These are phyloP conservation scores for Ophiocordyceps unilateralis DNA, from an alignment of 2,329 filamentous ascomycete genomes.

Conservation along the genomic window DNA sequence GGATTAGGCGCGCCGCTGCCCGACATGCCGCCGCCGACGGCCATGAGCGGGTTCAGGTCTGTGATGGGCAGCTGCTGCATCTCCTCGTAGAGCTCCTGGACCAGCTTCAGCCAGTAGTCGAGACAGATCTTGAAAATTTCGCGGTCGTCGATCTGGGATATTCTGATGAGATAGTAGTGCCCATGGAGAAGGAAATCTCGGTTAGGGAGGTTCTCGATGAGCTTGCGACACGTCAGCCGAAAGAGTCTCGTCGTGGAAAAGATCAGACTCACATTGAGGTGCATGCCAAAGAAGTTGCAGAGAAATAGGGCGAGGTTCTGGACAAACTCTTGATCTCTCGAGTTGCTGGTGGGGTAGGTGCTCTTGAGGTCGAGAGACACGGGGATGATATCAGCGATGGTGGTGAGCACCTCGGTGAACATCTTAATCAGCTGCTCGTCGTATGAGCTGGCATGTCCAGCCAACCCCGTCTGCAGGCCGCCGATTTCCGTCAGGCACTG, in stretches of 20 bases:
- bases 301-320: slow-evolving; percentile 92
- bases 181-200: slow-evolving; percentile 87
- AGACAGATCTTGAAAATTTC: slow-evolving; percentile 99
- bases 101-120: slow-evolving; percentile 97
- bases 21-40: slow-evolving; percentile 53
- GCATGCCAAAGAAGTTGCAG: slow-evolving; percentile 91
- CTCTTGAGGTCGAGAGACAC: slow-evolving; percentile 76
- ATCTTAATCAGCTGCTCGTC: slow-evolving; percentile 94
- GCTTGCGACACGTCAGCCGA: slow-evolving; percentile 29
- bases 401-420: slow-evolving; percentile 93
- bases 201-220: slow-evolving; percentile 93
- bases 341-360: slow-evolving; percentile 83
- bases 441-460: slow-evolving; percentile 52
- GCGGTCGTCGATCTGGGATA: slow-evolving; percentile 95
- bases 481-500: slow-evolving; percentile 97
- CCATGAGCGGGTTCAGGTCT: slow-evolving; percentile 78
- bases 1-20: slow-evolving; percentile 77
- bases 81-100: slow-evolving; percentile 95
- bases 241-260: slow-evolving; percentile 1
- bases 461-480: slow-evolving; percentile 67
- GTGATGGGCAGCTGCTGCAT: slow-evolving; percentile 93
- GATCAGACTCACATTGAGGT: slow-evolving; percentile 48
- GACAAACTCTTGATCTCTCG: slow-evolving; percentile 90
- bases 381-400: slow-evolving; percentile 85
- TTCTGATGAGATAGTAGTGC: slow-evolving; percentile 94